A percentile compares a stretch with the other conserved stretches of the same genome.
These are phyloP conservation scores for Monosporascus cannonballus DNA, from an alignment of 2,329 filamentous ascomycete genomes.

Conservation along the genomic window DNA sequence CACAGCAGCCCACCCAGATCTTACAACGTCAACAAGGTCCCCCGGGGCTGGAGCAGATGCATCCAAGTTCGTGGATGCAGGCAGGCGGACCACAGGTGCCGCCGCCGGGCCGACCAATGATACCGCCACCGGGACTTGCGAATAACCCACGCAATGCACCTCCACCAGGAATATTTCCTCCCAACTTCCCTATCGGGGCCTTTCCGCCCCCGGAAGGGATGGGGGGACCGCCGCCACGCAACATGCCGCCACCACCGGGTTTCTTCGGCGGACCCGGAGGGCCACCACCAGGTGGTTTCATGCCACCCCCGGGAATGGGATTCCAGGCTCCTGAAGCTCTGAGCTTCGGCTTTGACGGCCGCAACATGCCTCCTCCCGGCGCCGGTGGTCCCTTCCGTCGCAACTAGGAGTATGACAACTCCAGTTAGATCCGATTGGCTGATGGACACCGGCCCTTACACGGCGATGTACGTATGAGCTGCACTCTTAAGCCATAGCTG, in stretches of 20 bases:
- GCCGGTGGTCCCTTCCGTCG: constrained; percentile 32
- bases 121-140: constrained; percentile 54
- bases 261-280: constrained; percentile 42
- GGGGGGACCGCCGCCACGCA: constrained; percentile 31
- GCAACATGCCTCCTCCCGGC: constrained; percentile 48
- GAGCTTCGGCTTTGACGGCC: constrained; percentile 48
- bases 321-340: constrained; percentile 50
- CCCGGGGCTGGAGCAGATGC: constrained; percentile 56
- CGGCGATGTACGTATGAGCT: background rate
- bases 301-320: constrained; percentile 49
- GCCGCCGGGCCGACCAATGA: constrained; percentile 46
- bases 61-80: constrained; percentile 45
- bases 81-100: constrained; percentile 36
- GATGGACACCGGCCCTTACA: background rate
- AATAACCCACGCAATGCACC: constrained; percentile 39
- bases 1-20: constrained; percentile 56
- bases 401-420: constrained; percentile 13
- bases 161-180: constrained; percentile 54
- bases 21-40: constrained; percentile 53
- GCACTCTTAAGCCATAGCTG: no score
- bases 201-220: constrained; percentile 47
- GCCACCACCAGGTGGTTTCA: constrained; percentile 43
- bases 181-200: constrained; percentile 52
- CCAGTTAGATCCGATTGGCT: background rate
- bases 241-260: constrained; percentile 50